Percentiles rank a stretch among this genome's conserved stretches.
Conservation (phyloP, 768 basidiomycete species). For the Podaxis sp. region DNA sequence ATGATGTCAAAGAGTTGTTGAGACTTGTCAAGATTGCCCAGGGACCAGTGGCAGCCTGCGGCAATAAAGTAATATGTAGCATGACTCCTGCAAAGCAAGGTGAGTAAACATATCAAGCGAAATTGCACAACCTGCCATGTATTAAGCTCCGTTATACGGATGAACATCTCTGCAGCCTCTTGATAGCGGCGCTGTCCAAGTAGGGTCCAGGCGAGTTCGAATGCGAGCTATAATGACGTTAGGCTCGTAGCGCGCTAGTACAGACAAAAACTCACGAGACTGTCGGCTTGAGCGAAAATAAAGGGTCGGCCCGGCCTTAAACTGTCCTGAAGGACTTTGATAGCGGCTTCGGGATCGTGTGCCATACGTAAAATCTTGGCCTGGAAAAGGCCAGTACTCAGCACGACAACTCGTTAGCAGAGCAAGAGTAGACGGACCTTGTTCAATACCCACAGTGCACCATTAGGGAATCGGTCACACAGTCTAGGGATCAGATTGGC, state of each 20-base stretch:
- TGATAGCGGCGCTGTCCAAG: constrained; percentile 47
- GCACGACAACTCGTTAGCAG: not conserved
- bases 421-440: constrained; percentile 36
- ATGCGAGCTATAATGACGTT: constrained; percentile 48
- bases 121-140: constrained; percentile 49
- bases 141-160: constrained; percentile 65
- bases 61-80: constrained; percentile 79
- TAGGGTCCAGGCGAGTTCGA: constrained; percentile 79
- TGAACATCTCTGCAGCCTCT: constrained; percentile 67
- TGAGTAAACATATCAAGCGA: not conserved
- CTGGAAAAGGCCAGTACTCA: constrained; percentile 29
- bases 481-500: constrained; percentile 36
- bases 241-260: not conserved
- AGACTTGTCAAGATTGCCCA: constrained; percentile 56
- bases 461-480: constrained; percentile 58
- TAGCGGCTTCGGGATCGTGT: constrained; percentile 62
- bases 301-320: constrained; percentile 52
- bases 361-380: constrained; percentile 79
- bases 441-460: constrained; percentile 75
- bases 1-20: constrained; percentile 61
- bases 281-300: constrained; percentile 71
- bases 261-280: constrained; percentile 45
- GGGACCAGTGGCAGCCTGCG: constrained; percentile 68
- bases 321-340: constrained; percentile 57
- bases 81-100: constrained; percentile 55